Base-by-base conservation (phyloP, 2,329 filamentous ascomycete genomes). In the Curvularia lunata region DNA sequence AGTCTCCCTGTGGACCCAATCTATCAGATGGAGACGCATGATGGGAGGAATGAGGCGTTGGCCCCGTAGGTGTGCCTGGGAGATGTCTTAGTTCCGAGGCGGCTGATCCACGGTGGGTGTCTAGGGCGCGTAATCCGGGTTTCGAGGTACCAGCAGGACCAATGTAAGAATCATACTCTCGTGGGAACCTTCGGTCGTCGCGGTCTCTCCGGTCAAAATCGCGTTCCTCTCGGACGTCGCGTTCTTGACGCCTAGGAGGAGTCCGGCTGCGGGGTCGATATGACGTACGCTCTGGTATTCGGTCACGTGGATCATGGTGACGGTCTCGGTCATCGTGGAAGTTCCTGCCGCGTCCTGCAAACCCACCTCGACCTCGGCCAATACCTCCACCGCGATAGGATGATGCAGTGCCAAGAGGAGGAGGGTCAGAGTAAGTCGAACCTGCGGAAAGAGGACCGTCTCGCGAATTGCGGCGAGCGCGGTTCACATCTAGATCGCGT, bases 381-480 rank as follows among this genome's bases (percentile, higher is more conserved):
- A 85, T 85, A 5, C 84, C 84, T 28, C 84, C 83, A 19, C 87
- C 84, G 19, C 78, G 75, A 56, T 79, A 78, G 53, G 83, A 82
- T 8, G 83, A 81, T 9, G 81, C 80, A 8, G 81, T 75, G 18
- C 81, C 83, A 55, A 88, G 88, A 1, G 84, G 82, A 12, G 85
- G 83, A 61, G 66, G 63, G 28, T 92, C 90, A 0, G 89, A 90
- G 21, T 86, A 87, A 9, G 86, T 86, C 3, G 90, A 91, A 4
- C 88, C 88, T 18, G 88, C 88, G 1, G 89, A 90, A 21, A 87
- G 84, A 10, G 90, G 89, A 0, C 89, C 90, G 67, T 93, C 90
- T 68, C 90, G 83, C 8, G 89, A 91, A 16, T 84, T 87, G 46
- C 89, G 83, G 52, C 89, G 82, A 18, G 87, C 85, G 56, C 90